Base-by-base conservation (phyloP, 352 stramenopile genomes). In the Phytophthora pistaciae region DNA sequence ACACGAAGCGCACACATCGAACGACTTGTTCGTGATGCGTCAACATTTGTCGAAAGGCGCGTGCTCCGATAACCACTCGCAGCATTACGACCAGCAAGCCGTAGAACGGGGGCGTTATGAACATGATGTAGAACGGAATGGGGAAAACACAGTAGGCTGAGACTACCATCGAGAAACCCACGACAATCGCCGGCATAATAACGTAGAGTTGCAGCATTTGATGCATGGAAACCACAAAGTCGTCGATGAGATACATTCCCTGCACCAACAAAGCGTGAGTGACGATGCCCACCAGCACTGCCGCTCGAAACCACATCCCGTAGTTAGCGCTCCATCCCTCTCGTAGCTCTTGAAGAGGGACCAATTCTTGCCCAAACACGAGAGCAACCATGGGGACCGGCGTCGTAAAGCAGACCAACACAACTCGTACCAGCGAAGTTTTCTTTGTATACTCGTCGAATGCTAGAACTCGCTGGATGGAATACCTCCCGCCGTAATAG, bases 311-410 rank as follows among this genome's bases (percentile, higher is more conserved):
- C 61, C 61, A 68, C 49, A 61, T 61, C 0, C 61, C 61, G 52
- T 68, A 68, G 14, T 68, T 61, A n/a, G 52, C 61, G n/a, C 36
- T 44, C 61, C 61, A 68, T 4, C 49, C 61, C 23, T 53, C 61
- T 6, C 1, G 23, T 16, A 60, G 46, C 8, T 55, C 52, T 46
- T 68, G 61, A 16, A 68, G 50, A 3, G 61, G 61, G 5, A 68
- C 21, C 16, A 68, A 9, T n/a, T 68, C 38, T 23, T 68, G 50
- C 3, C 25, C 50, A 14, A 38, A 44, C n/a, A 61, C 5, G 10
- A 61, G 33, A 20, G 7, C 6, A 8, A 60, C n/a, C 60, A 68
- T 68, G n/a, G 60, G 60, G 20, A 61, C 5, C 31, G 60, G 60
- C 13, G 60, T 68, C 0, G 38, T 25, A 14, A 68, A 33, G 27